Evolutionary conservation across 2,329 filamentous ascomycete species (phyloP).

Genomic region (Chrysoporthe austroafricana): DNA sequence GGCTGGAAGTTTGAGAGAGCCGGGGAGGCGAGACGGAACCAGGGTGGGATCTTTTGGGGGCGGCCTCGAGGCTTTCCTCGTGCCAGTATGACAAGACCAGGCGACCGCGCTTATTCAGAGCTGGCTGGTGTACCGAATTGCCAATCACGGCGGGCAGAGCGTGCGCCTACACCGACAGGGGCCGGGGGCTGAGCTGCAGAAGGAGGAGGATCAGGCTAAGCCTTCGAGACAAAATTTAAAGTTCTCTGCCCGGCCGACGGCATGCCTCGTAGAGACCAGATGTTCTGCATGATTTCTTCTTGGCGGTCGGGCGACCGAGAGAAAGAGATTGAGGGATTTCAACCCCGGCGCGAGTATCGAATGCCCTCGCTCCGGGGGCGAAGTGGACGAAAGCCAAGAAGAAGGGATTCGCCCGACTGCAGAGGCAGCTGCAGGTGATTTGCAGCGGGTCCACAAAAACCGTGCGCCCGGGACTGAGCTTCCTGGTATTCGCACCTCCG

Average conservation of each 20-base stretch:
- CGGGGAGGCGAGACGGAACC: slow-evolving; percentile 19
- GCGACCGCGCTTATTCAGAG: slow-evolving; percentile 30
- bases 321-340: neutral
- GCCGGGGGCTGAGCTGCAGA: slow-evolving; percentile 7
- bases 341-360: neutral
- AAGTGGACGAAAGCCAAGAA: slow-evolving; percentile 28
- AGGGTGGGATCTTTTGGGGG: slow-evolving; percentile 23
- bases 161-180: slow-evolving; percentile 14
- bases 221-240: slow-evolving; percentile 9
- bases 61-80: slow-evolving; percentile 25
- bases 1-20: slow-evolving; percentile 18
- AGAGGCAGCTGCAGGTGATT: slow-evolving; percentile 20
- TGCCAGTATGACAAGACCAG: slow-evolving; percentile 21
- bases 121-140: slow-evolving; percentile 24
- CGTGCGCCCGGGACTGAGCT: neutral
- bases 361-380: slow-evolving; percentile 4
- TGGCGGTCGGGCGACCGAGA: neutral
- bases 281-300: neutral
- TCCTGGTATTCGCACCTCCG: neutral
- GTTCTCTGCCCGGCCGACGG: slow-evolving; percentile 5
- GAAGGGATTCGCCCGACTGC: slow-evolving; percentile 8
- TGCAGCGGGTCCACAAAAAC: neutral
- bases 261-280: neutral
- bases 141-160: slow-evolving; percentile 24
- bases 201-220: slow-evolving; percentile 19